Evolutionary conservation across 768 basidiomycete genomes (phyloP).

Genomic region (Austroboletus eburneus): DNA sequence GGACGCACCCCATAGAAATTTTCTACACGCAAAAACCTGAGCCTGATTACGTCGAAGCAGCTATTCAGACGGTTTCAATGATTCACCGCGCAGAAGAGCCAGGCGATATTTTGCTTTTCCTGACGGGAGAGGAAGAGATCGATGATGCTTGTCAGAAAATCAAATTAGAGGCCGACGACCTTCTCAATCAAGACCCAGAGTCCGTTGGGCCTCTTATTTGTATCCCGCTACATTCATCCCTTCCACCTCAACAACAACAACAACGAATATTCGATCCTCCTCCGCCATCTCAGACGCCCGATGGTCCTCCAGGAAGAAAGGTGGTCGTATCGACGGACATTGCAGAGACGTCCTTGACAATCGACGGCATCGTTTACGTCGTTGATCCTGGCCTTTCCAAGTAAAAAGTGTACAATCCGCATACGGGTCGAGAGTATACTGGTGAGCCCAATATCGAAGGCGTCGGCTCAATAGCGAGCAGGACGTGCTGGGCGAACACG

Average conservation of each 20-base stretch:
- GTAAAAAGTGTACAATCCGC: constrained; percentile 97
- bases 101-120: constrained; percentile 90
- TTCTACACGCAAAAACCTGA: constrained; percentile 93
- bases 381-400: constrained; percentile 98
- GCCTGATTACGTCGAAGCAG: constrained; percentile 94
- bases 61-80: constrained; percentile 93
- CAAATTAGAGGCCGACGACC: constrained; percentile 83
- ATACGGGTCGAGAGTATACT: constrained; percentile 93
- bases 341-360: constrained; percentile 95
- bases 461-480: constrained; percentile 92
- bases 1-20: constrained; percentile 94
- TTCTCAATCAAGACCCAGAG: constrained; percentile 63
- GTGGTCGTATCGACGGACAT: constrained; percentile 96
- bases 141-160: constrained; percentile 95
- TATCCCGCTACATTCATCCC: constrained; percentile 91
- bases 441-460: constrained; percentile 95
- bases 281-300: constrained; percentile 55
- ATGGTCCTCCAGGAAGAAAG: constrained; percentile 85
- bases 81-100: constrained; percentile 94
- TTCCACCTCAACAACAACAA: constrained; percentile 89
- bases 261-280: constrained; percentile 95
- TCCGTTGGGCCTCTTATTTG: constrained; percentile 84
- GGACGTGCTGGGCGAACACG: constrained; percentile 95
- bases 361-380: constrained; percentile 99
- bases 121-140: constrained; percentile 98